Conservation (phyloP, 768 basidiomycete genomes). For the Boletus sp. region DNA sequence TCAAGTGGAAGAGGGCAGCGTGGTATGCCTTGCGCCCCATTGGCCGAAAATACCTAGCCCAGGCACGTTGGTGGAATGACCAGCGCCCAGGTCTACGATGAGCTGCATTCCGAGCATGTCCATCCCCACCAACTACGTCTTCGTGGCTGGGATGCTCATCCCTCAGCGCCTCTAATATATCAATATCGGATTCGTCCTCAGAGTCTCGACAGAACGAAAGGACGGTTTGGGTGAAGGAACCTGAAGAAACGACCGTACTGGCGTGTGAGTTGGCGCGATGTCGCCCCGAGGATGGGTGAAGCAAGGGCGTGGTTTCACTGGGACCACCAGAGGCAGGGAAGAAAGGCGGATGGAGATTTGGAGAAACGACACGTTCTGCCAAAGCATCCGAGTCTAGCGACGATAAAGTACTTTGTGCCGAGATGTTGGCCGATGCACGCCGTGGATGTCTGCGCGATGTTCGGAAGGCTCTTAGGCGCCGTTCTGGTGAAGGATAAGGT, state of each 20-base stretch:
- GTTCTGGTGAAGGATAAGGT: conserved; percentile 58
- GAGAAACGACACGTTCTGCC: conserved; percentile 28
- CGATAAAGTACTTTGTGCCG: conserved; percentile 28
- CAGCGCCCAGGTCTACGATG: background rate
- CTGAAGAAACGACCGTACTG: conserved; percentile 45
- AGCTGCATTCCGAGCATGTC: background rate
- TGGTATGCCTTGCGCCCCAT: conserved; percentile 58
- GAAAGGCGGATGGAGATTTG: conserved; percentile 23
- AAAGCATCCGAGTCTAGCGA: conserved; percentile 38
- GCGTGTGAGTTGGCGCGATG: conserved; percentile 58
- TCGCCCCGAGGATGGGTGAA: conserved; percentile 36
- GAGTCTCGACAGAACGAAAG: conserved; percentile 66
- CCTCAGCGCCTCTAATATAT: conserved; percentile 25
- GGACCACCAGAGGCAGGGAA: conserved; percentile 27
- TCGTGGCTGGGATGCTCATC: conserved; percentile 25
- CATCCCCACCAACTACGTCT: conserved; percentile 9
- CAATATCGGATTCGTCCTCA: conserved; percentile 40
- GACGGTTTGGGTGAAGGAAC: conserved; percentile 65
- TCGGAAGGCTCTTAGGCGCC: conserved; percentile 39
- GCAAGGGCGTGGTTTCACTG: conserved; percentile 50
- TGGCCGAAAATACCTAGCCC: conserved; percentile 66
- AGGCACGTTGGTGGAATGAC: conserved; percentile 30
- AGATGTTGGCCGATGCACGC: conserved; percentile 29
- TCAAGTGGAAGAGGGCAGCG: conserved; percentile 62
- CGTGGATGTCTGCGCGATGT: conserved; percentile 30